Base-by-base conservation (phyloP, 495 filamentous ascomycete species). In the Emericellopsis terricola region DNA sequence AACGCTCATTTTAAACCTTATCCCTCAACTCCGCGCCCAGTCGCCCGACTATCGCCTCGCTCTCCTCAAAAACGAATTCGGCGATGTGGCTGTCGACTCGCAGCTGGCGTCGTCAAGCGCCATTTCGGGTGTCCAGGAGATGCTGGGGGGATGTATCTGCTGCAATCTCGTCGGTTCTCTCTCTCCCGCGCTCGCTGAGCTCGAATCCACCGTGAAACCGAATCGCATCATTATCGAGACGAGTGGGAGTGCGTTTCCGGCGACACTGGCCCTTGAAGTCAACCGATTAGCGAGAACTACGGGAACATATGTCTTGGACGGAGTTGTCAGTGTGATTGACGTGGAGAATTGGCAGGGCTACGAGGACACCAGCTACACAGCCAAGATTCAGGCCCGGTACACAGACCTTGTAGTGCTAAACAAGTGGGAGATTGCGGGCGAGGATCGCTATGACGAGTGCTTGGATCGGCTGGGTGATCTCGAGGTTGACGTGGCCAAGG, bases 301-400 rank as follows among this genome's bases (percentile, higher is more conserved):
- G 28, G 60, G 57, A 0, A 47, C 50, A 8, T 94, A 81, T 44
- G 62, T 70, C 4, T 68, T 96, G 1, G 89, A 97, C 49, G 89
- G 89, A 2, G 84, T 96, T 26, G 71, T 96, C 14, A 79, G 70
- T 29, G 89, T 94, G 2, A 78, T 97, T 33, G 89, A 97, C 52
- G 84, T 89, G 4, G 89, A 96, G 67, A 96, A 96, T 52, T 97
- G 86, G 86, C 63, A 71, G 41, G 89, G 89, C 1, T 97, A 97
- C 48, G 83, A 81, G 42, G 86, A 94, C 57, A 93, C 84, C 9
- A 75, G 67, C 18, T 86, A 80, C 29, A 89, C 83, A 31, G 83
- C 83, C n/a, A 72, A 78, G 48, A 55, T 87, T 31, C 83, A 92
- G 59, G 83, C 82, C 17, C 52, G 63, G 45, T 94, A 92, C 55